Evolutionary conservation across 2,329 filamentous ascomycete species (phyloP).

Genomic region (Fusarium udum): DNA sequence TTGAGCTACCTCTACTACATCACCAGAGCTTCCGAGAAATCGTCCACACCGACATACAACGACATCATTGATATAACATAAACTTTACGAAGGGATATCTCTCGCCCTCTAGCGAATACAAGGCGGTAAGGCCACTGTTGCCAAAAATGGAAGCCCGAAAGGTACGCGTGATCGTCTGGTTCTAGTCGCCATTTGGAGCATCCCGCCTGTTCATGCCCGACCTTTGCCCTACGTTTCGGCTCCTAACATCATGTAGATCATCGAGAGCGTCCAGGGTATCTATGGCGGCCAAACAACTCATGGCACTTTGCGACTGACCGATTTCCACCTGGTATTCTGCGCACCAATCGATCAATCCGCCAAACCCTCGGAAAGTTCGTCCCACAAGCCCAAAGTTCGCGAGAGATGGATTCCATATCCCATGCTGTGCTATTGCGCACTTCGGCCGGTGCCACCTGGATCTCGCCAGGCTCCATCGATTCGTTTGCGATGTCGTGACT

Average conservation of each 20-base stretch:
- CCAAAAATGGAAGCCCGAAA: slow-evolving; percentile 54
- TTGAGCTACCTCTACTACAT: slow-evolving; percentile 7
- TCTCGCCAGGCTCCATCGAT: slow-evolving; percentile 82
- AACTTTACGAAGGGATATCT: background rate
- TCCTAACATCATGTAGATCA: slow-evolving; percentile 49
- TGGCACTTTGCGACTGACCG: slow-evolving; percentile 68
- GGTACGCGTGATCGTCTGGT: slow-evolving; percentile 42
- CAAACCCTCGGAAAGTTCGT: slow-evolving; percentile 30
- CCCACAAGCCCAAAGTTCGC: slow-evolving; percentile 51
- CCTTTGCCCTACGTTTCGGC: background rate
- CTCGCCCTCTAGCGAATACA: background rate
- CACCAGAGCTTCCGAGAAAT: background rate
- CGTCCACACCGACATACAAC: background rate
- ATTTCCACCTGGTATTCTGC: slow-evolving; percentile 69
- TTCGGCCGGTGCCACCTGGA: slow-evolving; percentile 75
- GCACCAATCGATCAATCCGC: slow-evolving; percentile 51
- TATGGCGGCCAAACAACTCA: slow-evolving; percentile 65
- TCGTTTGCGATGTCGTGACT: slow-evolving; percentile 89
- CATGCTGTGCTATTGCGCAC: slow-evolving; percentile 83
- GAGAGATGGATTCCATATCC: slow-evolving; percentile 96
- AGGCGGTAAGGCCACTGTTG: background rate
- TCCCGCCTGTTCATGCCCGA: background rate
- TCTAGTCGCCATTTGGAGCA: slow-evolving; percentile 1
- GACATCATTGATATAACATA: background rate
- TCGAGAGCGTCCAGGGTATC: slow-evolving; percentile 69